Evolutionary conservation across 768 basidiomycete species (phyloP), one percentile per base, ranked within the genome.

Genomic region (Scleroderma bovista): DNA sequence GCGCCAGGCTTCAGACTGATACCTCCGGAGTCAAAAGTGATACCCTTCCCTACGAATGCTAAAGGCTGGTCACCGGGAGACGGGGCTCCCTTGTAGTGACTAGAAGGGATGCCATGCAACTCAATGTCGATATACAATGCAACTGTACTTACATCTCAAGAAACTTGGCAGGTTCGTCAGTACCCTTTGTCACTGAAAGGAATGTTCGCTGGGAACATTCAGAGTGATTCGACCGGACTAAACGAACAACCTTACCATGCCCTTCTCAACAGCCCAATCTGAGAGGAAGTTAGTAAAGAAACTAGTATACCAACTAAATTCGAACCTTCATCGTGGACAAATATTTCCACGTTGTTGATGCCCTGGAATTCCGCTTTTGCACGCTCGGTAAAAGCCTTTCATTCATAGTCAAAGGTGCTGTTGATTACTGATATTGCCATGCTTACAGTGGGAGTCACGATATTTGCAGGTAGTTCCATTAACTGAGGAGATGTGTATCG

Each of bases 1-100:
- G 75, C 75, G 31, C 75, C 62, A n/a, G 87, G 81, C 68, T 93
- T 93, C 66, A 94, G 69, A 51, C 84, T 86, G 66, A 92, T 92
- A 57, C 89, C 89, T 74, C 90, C 90, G 3, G 83, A 81, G 66
- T 94, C 90, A 55, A 93, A 94, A 15, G 90, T 92, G 62, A 93
- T 84, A 52, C 91, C 91, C 64, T 93, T 93, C 31, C 91, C 91
- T 32, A 93, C 88, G 52, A 90, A 75, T 3, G 81, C 84, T 13
- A 89, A 72, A 3, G 88, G 89, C 47, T 73, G 73, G 0, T 72
- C 81, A 44, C 75, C 68, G 53, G 75, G 71, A 49, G 74, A 67
- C 3, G 76, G 62, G 1, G 79, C 84, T n/a, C 89, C 89, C 29
- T 84, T 83, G 76, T 94, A 94, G 67, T 86, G 84, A 48, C 88